Evolutionary conservation across 257 asterid species (phyloP).

Genomic region (Cruciata laevipes): DNA sequence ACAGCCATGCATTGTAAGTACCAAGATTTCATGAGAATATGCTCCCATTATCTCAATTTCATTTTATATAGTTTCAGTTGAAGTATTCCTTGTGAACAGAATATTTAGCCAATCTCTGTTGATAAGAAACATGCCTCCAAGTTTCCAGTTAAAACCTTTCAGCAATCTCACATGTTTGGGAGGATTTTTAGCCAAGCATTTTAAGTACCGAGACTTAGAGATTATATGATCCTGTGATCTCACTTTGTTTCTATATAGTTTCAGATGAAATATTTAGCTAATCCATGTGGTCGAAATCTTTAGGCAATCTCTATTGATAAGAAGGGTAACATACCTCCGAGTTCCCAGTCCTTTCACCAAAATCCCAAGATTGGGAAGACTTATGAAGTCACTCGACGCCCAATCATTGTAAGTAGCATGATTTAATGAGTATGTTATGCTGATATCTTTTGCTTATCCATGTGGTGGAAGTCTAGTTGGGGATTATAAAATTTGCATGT

Average conservation of each 20-base stretch:
- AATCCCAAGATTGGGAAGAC: conserved; percentile 20
- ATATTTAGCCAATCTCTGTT: too few species aligned
- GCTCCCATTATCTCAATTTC: neutral
- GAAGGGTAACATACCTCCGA: neutral
- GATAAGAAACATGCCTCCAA: too few species aligned
- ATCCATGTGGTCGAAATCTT: neutral
- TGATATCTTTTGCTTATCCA: conserved; percentile 7
- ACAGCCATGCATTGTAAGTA: neutral
- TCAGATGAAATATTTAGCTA: neutral
- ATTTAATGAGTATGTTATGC: too few species aligned
- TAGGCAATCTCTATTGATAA: neutral
- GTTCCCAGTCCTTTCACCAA: neutral
- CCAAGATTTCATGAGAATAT: neutral
- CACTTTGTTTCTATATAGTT: too few species aligned
- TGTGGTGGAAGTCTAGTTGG: neutral
- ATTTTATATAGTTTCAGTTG: too few species aligned
- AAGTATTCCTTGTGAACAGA: too few species aligned
- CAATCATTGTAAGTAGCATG: conserved; percentile 56
- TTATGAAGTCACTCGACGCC: conserved; percentile 59
- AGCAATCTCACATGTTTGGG: neutral
- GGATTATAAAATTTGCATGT: neutral
- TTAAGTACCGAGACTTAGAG: too few species aligned
- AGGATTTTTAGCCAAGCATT: too few species aligned
- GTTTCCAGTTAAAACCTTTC: neutral
- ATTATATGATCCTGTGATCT: too few species aligned